Percentiles rank a stretch among this genome's conserved stretches.
These are phyloP conservation scores for Saturnispora hagleri DNA, from an alignment of 805 yeast genomes.

Conservation along the genomic window DNA sequence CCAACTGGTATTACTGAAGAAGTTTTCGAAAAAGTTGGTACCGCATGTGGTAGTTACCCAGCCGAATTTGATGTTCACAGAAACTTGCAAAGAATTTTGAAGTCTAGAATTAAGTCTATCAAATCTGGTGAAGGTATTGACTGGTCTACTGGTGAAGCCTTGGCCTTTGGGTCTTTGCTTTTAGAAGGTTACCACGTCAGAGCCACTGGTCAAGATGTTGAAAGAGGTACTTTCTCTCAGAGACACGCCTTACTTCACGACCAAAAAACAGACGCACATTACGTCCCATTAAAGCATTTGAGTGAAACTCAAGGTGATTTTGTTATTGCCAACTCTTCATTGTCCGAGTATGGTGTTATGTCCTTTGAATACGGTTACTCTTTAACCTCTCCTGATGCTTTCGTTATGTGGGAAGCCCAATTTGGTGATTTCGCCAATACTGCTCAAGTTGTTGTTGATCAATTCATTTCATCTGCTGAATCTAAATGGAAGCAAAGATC, in stretches of 20 bases:
- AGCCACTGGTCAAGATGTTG: conserved; percentile 98
- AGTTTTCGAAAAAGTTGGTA: conserved; percentile 70
- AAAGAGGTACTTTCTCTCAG: conserved; percentile 99
- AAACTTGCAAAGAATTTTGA: conserved; percentile 90
- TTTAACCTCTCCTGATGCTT: conserved; percentile 91
- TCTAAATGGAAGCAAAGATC: conserved; percentile 98
- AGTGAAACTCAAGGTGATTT: conserved; percentile 78
- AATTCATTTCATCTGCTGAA: conserved; percentile 94
- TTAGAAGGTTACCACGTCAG: conserved; percentile 94
- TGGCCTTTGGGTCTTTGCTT: conserved; percentile 89
- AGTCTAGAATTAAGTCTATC: conserved; percentile 70
- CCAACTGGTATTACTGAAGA: conserved; percentile 83
- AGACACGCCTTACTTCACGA: conserved; percentile 98
- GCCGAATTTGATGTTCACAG: conserved; percentile 82
- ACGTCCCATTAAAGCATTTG: conserved; percentile 79
- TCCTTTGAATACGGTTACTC: conserved; percentile 99
- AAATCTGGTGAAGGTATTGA: conserved; percentile 91
- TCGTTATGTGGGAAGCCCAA: conserved; percentile 99
- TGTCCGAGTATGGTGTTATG: conserved; percentile 98
- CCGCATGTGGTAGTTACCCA: conserved; percentile 74
- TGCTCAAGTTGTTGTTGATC: conserved; percentile 96
- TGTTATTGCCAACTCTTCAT: conserved; percentile 84
- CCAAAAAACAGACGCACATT: conserved; percentile 74
- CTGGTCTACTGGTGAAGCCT: conserved; percentile 99
- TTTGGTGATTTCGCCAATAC: conserved; percentile 99